phyloP scores from a whole-genome alignment of 2,329 filamentous ascomycete genomes.

The Aspergillus terreus region DNA sequence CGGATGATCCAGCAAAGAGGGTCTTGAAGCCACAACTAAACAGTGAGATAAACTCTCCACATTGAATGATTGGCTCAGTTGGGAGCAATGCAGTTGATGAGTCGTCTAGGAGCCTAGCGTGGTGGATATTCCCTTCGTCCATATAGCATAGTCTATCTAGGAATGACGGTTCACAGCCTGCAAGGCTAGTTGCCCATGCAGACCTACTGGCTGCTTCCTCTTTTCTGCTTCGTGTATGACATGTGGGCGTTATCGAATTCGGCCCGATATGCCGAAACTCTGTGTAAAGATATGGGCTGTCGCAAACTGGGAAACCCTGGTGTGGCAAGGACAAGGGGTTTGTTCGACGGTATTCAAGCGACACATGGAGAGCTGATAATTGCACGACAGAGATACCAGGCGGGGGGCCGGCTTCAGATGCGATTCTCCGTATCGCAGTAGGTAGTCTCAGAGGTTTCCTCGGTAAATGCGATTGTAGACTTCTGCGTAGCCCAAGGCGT shows the following conservation, averaged over 20 bases:
- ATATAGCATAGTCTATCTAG: not conserved
- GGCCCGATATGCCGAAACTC: no score
- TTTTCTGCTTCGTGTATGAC: no score
- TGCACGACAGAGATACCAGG: not conserved
- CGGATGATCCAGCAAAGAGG: slow-evolving; percentile 3
- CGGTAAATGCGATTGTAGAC: not conserved
- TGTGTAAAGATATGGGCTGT: no score
- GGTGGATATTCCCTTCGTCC: not conserved
- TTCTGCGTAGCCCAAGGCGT: slow-evolving; percentile 20
- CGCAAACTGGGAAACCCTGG: not conserved
- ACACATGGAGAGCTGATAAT: not conserved
- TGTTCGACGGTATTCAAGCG: not conserved
- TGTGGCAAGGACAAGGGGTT: not conserved
- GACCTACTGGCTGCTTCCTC: no score
- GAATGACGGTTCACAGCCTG: no score
- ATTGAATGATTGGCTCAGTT: not conserved
- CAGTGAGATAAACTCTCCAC: slow-evolving; percentile 14
- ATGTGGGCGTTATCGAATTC: no score
- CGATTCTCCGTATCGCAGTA: not conserved
- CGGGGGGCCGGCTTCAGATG: not conserved
- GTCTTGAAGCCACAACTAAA: slow-evolving; percentile 23
- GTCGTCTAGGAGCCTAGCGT: not conserved
- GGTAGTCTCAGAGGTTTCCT: not conserved
- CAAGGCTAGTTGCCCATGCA: no score
- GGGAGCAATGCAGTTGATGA: not conserved